Base-by-base conservation (phyloP, 2,329 filamentous ascomycete genomes). In the Sporothrix pseudoabietina region DNA sequence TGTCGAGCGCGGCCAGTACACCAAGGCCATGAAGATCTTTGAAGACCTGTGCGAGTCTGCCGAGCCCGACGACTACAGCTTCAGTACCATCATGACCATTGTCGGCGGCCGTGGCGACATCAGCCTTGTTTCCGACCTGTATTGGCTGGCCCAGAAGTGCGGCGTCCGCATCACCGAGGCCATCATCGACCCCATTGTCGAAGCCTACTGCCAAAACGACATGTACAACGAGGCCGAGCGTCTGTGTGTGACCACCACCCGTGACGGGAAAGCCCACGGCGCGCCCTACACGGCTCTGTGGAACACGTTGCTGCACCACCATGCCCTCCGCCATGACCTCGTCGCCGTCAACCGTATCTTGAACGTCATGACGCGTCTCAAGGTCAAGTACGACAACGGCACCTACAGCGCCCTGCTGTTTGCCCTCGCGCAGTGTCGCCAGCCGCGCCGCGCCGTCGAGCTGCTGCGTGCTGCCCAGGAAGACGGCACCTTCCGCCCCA, bases 281-380 rank as follows among this genome's bases (percentile, higher is more conserved):
- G 54, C 32, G 52, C 73, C 71, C 19, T 83, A 87, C 30, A 90
- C 90, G 1, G 83, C 85, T 44, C 88, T 94, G 78, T 98, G 93
- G 92, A 97, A 98, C 78, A 85, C 89, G 71, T 82, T 98, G 44
- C 83, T 98, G 4, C 85, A 87, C 72, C 88, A 91, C 74, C 87
- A 94, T 79, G 92, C 92, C 7, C 83, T 88, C 72, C 85, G 87
- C 7, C 87, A 91, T 72, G 84, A 86, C 71, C 79, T 89, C 7
- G 79, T 78, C n/a, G 82, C 82, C 66, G 82, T 87, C 71, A 85
- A 88, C 77, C 82, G 81, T 4, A 73, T 88, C 7, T 81, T 89
- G 30, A 80, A 82, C 49, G 75, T 78, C 49, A 90, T 90, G 88
- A 83, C 82, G 30, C 79, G 82, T 14, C 79, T 81, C 54, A 78